Percentiles rank a stretch among this genome's conserved stretches.
Conservation (phyloP, 2,329 filamentous ascomycete species). For the Stagonosporopsis vannaccii region DNA sequence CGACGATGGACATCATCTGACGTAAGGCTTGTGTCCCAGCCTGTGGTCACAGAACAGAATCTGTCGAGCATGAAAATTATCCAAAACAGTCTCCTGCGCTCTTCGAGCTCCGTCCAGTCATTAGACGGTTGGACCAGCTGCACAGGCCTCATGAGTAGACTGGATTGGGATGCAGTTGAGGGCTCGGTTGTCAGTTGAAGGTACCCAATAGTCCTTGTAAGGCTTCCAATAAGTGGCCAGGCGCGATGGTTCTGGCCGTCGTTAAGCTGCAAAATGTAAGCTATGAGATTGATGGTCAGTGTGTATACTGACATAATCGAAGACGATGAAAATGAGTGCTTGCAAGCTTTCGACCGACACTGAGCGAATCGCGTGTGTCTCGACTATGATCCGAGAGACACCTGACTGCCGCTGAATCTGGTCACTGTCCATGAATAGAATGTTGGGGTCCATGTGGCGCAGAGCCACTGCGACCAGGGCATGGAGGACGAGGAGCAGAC, state of each 20-base stretch:
- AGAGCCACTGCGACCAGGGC: conserved; percentile 37
- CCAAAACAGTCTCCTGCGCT: conserved; percentile 43
- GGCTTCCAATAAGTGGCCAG: conserved; percentile 45
- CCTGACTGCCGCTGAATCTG: conserved; percentile 35
- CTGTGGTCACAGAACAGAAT: conserved; percentile 43
- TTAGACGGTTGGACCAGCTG: conserved; percentile 32
- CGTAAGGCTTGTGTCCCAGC: conserved; percentile 45
- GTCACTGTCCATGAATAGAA: conserved; percentile 35
- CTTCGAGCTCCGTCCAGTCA: conserved; percentile 45
- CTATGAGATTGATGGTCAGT: neutral
- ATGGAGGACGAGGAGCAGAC: conserved; percentile 37
- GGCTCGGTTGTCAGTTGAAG: conserved; percentile 43
- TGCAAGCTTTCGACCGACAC: conserved; percentile 41
- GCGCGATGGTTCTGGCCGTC: conserved; percentile 39
- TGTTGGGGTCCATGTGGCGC: conserved; percentile 37
- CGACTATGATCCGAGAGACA: conserved; percentile 41
- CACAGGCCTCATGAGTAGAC: conserved; percentile 42
- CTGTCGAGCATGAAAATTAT: conserved; percentile 45
- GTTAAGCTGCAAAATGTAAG: conserved; percentile 32
- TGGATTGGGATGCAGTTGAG: conserved; percentile 28
- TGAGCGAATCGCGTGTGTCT: conserved; percentile 35
- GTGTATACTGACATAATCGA: conserved; percentile 35
- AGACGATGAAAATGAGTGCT: conserved; percentile 43
- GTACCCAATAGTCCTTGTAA: conserved; percentile 45
- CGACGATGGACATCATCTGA: conserved; percentile 45